Base-by-base conservation (phyloP, 78 protist species). In the Speleostelium caveatum region DNA sequence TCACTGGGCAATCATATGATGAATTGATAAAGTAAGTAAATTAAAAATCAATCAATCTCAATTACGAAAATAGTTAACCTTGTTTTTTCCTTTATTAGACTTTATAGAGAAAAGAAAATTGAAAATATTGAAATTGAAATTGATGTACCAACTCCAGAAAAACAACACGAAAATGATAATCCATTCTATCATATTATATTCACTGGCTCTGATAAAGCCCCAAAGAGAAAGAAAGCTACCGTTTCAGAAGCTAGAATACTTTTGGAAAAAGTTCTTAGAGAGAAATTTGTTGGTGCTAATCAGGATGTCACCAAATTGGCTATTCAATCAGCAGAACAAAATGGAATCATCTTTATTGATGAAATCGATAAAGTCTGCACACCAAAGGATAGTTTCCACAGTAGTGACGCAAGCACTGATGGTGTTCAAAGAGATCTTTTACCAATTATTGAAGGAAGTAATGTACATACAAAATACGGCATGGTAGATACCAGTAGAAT, bases 391-490 rank as follows among this genome's bases (percentile, higher is more conserved):
- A 4, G 4, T 58, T 33, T 26, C 55, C 69, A 49, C 53, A 87
- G 78, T 42, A 73, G 75, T 61, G 96, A 96, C 41, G 97, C 97
- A 1, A 73, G 95, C 4, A 65, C 95, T 1, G 98, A 96, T 69
- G 99, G 99, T 35, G 99, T 97, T n/a, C 99, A 97, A 77, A 92
- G 98, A n/a, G 98, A 97, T 53, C 74, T 97, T 4, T 78, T 97
- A 3, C 99, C 99, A 33, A 67, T 97, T 39, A 65, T 97, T 32
- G 99, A 97, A 39, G 99, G 99, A 33, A 73, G 95, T 3, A 77
- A 88, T 38, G 92, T 97, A 56, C 42, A 39, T n/a, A 97, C 98
- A 0, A 88, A 94, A 66, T 66, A 93, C 55, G 99, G 97, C n/a
- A 87, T 75, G 62, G 87, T 97, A 30, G 95, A 94, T 45, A 97